Conservation (phyloP, 1,284 basidiomycete species). For the Amylostereum areolatum region DNA sequence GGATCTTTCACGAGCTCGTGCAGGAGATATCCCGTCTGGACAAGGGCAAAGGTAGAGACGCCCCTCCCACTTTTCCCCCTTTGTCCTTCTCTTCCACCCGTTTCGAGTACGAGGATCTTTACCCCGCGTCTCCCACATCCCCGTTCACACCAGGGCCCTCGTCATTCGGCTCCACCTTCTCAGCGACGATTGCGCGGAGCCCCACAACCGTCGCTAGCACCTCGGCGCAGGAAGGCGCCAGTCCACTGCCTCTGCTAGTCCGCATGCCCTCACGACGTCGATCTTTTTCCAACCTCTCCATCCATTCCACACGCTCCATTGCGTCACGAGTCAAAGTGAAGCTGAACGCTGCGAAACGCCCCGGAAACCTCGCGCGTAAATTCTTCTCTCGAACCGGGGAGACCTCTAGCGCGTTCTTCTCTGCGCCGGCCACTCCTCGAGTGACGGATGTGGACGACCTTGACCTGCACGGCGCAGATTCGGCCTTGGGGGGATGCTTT, state of each 20-base stretch:
- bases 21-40: slow-evolving; percentile 17
- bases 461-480: slow-evolving; percentile 9
- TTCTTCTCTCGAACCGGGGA: slow-evolving; percentile 37
- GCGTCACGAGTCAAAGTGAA: slow-evolving; percentile 42
- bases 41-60: slow-evolving; percentile 54
- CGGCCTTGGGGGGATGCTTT: slow-evolving; percentile 29
- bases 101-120: slow-evolving; percentile 36
- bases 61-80: slow-evolving; percentile 56
- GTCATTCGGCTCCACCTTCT: slow-evolving; percentile 39
- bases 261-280: slow-evolving; percentile 38
- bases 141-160: slow-evolving; percentile 44
- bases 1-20: slow-evolving; percentile 9
- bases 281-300: slow-evolving; percentile 52
- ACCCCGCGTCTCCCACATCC: slow-evolving; percentile 30
- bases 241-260: slow-evolving; percentile 12
- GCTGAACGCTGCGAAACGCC: slow-evolving; percentile 34
- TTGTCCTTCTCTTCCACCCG: slow-evolving; percentile 50
- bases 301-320: slow-evolving; percentile 35
- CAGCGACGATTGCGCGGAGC: slow-evolving; percentile 10
- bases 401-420: slow-evolving; percentile 11
- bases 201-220: slow-evolving; percentile 10
- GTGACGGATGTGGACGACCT: slow-evolving; percentile 3
- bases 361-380: slow-evolving; percentile 50
- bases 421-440: slow-evolving; percentile 13
- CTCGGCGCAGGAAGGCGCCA: too few species aligned